Conservation (phyloP, 2,329 filamentous ascomycete genomes). For the Cladophialophora exuberans region DNA sequence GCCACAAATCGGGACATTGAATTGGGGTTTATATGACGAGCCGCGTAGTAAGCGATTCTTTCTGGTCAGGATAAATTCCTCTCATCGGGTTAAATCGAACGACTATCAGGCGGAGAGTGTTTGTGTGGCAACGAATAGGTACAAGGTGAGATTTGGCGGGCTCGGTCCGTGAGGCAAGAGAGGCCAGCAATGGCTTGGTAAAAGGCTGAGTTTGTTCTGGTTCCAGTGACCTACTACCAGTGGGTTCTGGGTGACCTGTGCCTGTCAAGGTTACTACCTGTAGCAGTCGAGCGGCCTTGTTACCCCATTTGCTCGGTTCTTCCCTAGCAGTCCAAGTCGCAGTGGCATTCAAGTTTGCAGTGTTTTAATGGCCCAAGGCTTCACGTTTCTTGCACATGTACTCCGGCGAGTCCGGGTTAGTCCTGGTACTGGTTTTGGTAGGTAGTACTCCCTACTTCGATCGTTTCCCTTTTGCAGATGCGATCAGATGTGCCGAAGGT, state of each 20-base stretch:
- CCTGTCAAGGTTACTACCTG: too few species aligned
- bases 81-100: conserved; percentile 5
- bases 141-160: conserved; percentile 3
- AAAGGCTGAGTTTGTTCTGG: neutral
- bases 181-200: neutral
- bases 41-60: neutral
- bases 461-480: neutral
- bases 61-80: conserved; percentile 9
- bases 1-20: conserved; percentile 52
- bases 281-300: too few species aligned
- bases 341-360: too few species aligned
- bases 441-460: neutral
- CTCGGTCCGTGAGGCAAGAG: neutral
- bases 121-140: neutral
- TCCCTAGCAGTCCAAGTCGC: too few species aligned
- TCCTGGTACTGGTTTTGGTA: neutral
- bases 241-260: too few species aligned
- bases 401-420: neutral
- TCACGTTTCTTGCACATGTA: neutral
- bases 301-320: too few species aligned
- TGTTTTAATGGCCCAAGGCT: too few species aligned
- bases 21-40: conserved; percentile 1
- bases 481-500: neutral
- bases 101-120: conserved; percentile 5
- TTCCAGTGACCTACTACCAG: neutral